These are phyloP conservation scores for Calonectria honghensis DNA, from an alignment of 2,329 filamentous ascomycete species.

Conservation along the genomic window DNA sequence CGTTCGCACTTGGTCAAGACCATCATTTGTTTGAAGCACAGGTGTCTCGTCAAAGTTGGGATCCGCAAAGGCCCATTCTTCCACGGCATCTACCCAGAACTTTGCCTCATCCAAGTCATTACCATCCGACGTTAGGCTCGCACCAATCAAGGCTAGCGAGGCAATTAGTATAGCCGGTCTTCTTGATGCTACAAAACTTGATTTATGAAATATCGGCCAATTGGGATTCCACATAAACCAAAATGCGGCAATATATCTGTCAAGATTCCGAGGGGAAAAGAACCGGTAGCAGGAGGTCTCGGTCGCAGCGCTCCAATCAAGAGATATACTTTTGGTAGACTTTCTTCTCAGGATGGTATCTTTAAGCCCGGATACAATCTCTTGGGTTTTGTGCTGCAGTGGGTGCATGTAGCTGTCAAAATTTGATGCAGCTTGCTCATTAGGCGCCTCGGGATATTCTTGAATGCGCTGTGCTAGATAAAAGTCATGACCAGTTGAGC, in stretches of 20 bases:
- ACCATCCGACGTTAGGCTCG: conserved; percentile 26
- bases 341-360: not conserved
- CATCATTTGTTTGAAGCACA: conserved; percentile 25
- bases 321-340: not conserved
- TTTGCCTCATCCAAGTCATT: conserved; percentile 31
- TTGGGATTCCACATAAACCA: conserved; percentile 44
- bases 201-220: conserved; percentile 43
- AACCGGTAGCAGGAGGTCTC: conserved; percentile 31
- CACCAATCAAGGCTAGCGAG: conserved; percentile 38
- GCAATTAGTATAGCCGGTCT: conserved; percentile 31
- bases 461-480: too few relatives aligned
- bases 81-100: conserved; percentile 30
- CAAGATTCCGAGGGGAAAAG: conserved; percentile 42
- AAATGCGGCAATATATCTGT: conserved; percentile 32
- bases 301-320: not conserved
- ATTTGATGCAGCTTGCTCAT: too few relatives aligned
- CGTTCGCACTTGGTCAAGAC: not conserved
- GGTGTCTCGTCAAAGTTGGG: conserved; percentile 30
- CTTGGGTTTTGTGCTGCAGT: not conserved
- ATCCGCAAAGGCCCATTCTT: conserved; percentile 36
- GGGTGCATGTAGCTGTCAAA: not conserved
- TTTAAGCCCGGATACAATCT: not conserved
- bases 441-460: too few relatives aligned
- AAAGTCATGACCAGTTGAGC: not conserved
- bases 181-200: conserved; percentile 22